Percentiles rank a stretch among this genome's conserved stretches.
Evolutionary conservation across 163 green algal genomes (phyloP).

Genomic region (Chlorella variabilis): DNA sequence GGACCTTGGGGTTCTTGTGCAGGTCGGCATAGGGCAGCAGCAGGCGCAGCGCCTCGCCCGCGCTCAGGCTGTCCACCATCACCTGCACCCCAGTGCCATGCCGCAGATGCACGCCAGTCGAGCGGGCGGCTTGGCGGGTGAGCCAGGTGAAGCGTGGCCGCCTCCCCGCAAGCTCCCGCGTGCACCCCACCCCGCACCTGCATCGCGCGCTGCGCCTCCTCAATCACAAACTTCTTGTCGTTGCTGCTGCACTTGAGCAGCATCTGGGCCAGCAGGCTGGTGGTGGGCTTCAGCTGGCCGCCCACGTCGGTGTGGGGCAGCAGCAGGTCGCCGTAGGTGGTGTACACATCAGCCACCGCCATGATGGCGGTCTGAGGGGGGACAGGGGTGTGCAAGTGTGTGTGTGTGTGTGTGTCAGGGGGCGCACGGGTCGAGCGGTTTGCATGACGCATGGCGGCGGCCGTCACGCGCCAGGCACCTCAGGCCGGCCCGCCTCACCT

Average conservation of each 20-base stretch:
- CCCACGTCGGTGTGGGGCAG: conserved; percentile 50
- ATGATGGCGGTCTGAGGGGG: conserved; percentile 59
- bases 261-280: conserved; percentile 60
- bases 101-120: no score
- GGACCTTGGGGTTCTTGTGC: conserved; percentile 65
- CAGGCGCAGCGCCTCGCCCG: not conserved
- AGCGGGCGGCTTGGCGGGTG: no score
- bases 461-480: no score
- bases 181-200: not conserved
- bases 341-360: conserved; percentile 50
- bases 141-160: no score
- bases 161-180: not conserved
- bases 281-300: conserved; percentile 42
- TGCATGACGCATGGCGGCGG: no score
- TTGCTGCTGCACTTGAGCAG: conserved; percentile 66
- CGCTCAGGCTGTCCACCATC: conserved; percentile 12
- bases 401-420: not conserved
- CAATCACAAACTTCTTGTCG: conserved; percentile 74
- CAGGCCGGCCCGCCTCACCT: conserved; percentile 48
- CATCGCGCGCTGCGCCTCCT: conserved; percentile 56
- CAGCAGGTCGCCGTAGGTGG: conserved; percentile 38
- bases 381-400: conserved; percentile 43
- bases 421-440: no score
- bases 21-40: conserved; percentile 47
- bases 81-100: no score